Conservation (phyloP, 2,329 filamentous ascomycete species). For the Ascochyta pisi region DNA sequence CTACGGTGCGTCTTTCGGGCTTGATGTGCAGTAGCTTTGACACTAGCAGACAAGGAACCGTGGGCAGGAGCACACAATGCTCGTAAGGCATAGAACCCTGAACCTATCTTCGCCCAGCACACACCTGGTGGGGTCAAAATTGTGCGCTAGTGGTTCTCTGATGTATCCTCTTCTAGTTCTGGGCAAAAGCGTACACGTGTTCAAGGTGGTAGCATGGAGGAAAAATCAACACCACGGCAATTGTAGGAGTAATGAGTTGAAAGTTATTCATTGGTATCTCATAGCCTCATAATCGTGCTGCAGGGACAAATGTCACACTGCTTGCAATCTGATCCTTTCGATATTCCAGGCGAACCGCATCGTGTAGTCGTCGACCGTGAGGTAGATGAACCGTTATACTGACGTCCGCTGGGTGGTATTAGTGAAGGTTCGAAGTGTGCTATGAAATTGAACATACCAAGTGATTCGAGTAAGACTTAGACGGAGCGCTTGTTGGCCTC, state of each 20-base stretch:
- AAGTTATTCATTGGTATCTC: conserved; percentile 39
- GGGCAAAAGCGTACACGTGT: too few species aligned
- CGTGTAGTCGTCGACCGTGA: conserved; percentile 4
- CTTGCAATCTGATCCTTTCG: conserved; percentile 15
- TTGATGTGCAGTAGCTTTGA: neutral
- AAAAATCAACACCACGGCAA: neutral
- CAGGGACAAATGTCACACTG: conserved; percentile 17
- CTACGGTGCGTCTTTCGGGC: neutral
- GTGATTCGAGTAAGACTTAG: conserved; percentile 26
- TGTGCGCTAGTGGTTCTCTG: too few species aligned
- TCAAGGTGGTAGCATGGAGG: too few species aligned
- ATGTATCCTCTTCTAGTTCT: too few species aligned
- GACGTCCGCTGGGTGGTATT: conserved; percentile 2
- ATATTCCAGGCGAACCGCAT: conserved; percentile 17
- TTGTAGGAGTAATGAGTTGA: conserved; percentile 6
- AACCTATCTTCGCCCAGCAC: neutral
- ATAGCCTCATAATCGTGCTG: conserved; percentile 28
- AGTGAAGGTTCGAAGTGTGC: neutral
- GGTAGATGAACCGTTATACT: conserved; percentile 9
- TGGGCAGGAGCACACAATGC: neutral
- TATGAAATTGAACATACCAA: neutral
- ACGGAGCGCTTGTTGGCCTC: conserved; percentile 57
- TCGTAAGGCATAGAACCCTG: neutral
- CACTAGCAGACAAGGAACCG: neutral
- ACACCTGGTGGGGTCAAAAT: neutral